Percentiles rank a stretch among this genome's conserved stretches.
phyloP scores from a whole-genome alignment of 140 eudicot genomes.

The Flaveria floridana region DNA sequence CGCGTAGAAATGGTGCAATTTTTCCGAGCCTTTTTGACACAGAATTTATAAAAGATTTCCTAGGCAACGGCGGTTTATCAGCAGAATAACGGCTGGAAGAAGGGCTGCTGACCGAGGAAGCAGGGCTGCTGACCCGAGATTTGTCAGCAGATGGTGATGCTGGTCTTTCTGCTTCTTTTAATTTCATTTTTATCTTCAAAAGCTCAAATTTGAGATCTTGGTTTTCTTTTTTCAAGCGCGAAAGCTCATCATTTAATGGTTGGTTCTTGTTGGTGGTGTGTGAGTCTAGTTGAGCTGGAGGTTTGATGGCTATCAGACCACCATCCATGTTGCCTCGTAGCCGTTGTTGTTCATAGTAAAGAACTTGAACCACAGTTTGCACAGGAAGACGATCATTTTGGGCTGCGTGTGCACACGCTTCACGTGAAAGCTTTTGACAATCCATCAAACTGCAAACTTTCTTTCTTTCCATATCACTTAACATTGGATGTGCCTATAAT shows the following conservation, averaged over 20 bases:
- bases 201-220: constrained; percentile 84
- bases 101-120: constrained; percentile 38
- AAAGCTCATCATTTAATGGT: constrained; percentile 43
- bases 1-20: constrained; percentile 43
- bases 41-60: constrained; percentile 67
- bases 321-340: constrained; percentile 57
- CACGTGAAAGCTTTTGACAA: constrained; percentile 85
- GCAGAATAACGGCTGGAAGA: constrained; percentile 36
- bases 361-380: constrained; percentile 88
- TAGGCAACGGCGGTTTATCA: constrained; percentile 68
- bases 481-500: constrained; percentile 74
- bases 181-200: constrained; percentile 55
- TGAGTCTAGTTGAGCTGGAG: constrained; percentile 32
- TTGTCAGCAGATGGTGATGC: constrained; percentile 25
- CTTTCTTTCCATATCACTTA: constrained; percentile 73
- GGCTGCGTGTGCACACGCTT: constrained; percentile 97
- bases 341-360: constrained; percentile 91
- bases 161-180: constrained; percentile 54
- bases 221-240: constrained; percentile 60
- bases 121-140: constrained; percentile 38
- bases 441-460: constrained; percentile 93
- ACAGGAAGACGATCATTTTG: constrained; percentile 89
- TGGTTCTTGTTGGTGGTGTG: constrained; percentile 24
- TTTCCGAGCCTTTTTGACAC: constrained; percentile 73
- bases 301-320: constrained; percentile 28